Conservation (phyloP, 306 rosid genomes). For the Calophaca sinica region DNA sequence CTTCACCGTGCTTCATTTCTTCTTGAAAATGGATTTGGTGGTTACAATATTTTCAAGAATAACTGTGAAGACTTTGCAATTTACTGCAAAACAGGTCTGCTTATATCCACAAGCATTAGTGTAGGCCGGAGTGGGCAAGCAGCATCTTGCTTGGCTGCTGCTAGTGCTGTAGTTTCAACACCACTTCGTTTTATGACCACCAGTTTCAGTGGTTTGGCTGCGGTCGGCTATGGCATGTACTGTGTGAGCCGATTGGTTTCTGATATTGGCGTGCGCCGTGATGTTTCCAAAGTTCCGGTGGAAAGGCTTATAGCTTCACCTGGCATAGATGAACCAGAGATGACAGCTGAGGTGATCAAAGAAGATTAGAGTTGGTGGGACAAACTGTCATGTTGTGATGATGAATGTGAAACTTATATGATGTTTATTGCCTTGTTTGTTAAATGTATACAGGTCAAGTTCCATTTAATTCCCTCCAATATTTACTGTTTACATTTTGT, state of each 20-base stretch:
- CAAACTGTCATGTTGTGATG: neutral
- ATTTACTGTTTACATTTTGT: too few relatives aligned
- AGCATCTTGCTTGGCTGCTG: conserved; percentile 65
- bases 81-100: conserved; percentile 91
- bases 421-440: neutral
- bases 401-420: conserved; percentile 24
- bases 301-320: conserved; percentile 57
- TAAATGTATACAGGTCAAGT: neutral
- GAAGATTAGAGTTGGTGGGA: conserved; percentile 45
- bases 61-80: conserved; percentile 90
- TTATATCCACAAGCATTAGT: conserved; percentile 60
- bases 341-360: conserved; percentile 42
- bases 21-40: conserved; percentile 78
- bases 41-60: conserved; percentile 69
- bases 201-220: conserved; percentile 60
- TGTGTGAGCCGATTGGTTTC: conserved; percentile 64
- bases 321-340: conserved; percentile 44
- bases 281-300: conserved; percentile 72
- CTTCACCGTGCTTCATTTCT: conserved; percentile 75
- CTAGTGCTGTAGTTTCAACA: conserved; percentile 59
- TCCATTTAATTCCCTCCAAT: neutral
- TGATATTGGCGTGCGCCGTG: conserved; percentile 76
- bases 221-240: conserved; percentile 62
- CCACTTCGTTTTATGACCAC: conserved; percentile 68
- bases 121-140: conserved; percentile 84